These are phyloP conservation scores for Solanum hybrid DNA, from an alignment of 305 asterid genomes.

Conservation along the genomic window DNA sequence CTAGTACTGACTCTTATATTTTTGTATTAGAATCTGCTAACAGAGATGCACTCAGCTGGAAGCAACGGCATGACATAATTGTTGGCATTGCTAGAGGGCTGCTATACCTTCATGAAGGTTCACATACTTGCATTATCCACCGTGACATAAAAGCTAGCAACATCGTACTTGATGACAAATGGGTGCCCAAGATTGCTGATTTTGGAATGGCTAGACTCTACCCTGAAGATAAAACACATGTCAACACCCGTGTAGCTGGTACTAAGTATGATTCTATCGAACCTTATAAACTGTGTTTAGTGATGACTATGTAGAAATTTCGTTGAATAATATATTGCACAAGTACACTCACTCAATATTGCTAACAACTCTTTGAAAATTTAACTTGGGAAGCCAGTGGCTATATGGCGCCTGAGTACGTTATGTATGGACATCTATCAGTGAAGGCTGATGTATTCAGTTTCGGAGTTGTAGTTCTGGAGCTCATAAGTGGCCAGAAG, in stretches of 20 bases:
- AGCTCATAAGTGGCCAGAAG: conserved; percentile 86
- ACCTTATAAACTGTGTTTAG: background rate
- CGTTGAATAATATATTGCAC: background rate
- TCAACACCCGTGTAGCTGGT: conserved; percentile 83
- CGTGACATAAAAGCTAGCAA: conserved; percentile 95
- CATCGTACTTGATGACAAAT: conserved; percentile 83
- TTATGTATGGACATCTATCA: conserved; percentile 66
- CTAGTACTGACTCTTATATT: conserved; percentile 7
- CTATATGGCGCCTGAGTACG: conserved; percentile 97
- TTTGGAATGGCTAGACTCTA: conserved; percentile 92
- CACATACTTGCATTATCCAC: conserved; percentile 68
- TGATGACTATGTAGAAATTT: background rate
- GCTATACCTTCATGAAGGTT: conserved; percentile 83
- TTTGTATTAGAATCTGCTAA: conserved; percentile 42
- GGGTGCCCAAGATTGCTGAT: conserved; percentile 95
- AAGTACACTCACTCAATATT: background rate
- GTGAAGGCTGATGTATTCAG: conserved; percentile 83
- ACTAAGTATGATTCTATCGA: conserved; percentile 48
- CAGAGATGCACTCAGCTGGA: conserved; percentile 60
- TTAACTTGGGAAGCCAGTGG: conserved; percentile 58
- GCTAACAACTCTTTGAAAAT: background rate
- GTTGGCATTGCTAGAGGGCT: conserved; percentile 82
- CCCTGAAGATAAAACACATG: conserved; percentile 70
- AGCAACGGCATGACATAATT: conserved; percentile 66
- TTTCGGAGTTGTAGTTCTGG: conserved; percentile 87